Evolutionary conservation across 176 grass and related monocot genomes (phyloP), one percentile per base, ranked within the genome.

Genomic region (Oryza glaberrima): DNA sequence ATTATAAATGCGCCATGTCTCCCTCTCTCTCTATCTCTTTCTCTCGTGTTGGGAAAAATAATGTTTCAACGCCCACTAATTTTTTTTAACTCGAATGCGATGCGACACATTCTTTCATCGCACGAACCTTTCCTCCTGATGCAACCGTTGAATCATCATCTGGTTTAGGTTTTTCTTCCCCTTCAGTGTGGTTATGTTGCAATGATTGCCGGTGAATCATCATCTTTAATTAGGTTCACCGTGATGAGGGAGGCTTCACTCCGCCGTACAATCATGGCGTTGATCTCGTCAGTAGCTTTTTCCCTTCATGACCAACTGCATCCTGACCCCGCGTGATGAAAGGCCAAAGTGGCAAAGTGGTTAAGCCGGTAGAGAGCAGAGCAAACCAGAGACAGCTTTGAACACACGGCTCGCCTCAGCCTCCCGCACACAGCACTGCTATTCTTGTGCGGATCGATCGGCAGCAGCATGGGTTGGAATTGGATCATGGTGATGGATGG

Each of bases 311-410:
- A 51, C 43, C 77, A n/a, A 9, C 67, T 34, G 20, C 15, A 5
- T 11, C 61, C 8, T 23, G 10, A 30, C 34, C 34, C n/a, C 3
- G 28, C 3, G 28, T 20, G 51, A 81, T 20, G 51, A 81, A 65
- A 34, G 81, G 71, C 26, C 51, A 7, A 52, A 81, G 77, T 76
- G 87, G 40, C 71, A 65, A 85, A 89, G 73, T 83, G 67, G 80
- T 77, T 72, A 72, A 70, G 82, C 11, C n/a, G 78, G 40, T 22
- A 6, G 34, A 26, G 70, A 26, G 70, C 7, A 26, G 70, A 26
- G 70, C 7, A 54, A 54, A 51, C 23, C 23, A 35, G 5, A 1
- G 13, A 1, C 23, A 4, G 19, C 70, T 80, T 79, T 79, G 76
- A 34, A 67, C 82, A 28, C 81, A 84, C 76, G 76, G 77, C 56